Percentiles rank a stretch among this genome's conserved stretches.
Conservation (phyloP, 2,329 filamentous ascomycete genomes). For the Myriosclerotinia curreyana region DNA sequence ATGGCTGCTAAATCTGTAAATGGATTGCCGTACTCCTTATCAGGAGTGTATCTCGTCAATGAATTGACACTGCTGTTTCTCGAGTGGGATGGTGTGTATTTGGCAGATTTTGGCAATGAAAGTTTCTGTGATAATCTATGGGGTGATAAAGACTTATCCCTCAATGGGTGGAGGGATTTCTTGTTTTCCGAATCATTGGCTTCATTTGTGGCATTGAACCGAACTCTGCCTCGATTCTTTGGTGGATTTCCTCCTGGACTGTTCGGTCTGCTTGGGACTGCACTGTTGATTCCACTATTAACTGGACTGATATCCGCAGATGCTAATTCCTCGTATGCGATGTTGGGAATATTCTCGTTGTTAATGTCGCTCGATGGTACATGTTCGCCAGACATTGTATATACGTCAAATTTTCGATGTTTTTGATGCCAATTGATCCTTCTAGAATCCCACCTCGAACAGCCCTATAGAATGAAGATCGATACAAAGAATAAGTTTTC, state of each 20-base stretch:
- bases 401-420: not conserved
- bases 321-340: conserved; percentile 5
- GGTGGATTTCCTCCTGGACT: conserved; percentile 28
- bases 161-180: conserved; percentile 31
- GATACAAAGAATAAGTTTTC: conserved; percentile 7
- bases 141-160: conserved; percentile 29
- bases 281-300: conserved; percentile 21
- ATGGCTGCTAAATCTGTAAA: conserved; percentile 30
- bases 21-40: conserved; percentile 35
- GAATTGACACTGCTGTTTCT: conserved; percentile 31
- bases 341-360: conserved; percentile 5
- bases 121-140: conserved; percentile 18
- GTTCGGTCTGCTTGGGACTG: conserved; percentile 31
- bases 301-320: conserved; percentile 3
- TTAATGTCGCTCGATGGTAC: conserved; percentile 8
- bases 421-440: conserved; percentile 9
- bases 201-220: conserved; percentile 39
- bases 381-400: conserved; percentile 16
- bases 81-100: conserved; percentile 32
- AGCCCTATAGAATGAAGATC: conserved; percentile 1
- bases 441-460: not conserved
- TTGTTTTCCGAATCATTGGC: conserved; percentile 36
- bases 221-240: conserved; percentile 33
- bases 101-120: conserved; percentile 25
- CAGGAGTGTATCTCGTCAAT: conserved; percentile 29